Evolutionary conservation across 1,139 yeast species (phyloP), one percentile per base, ranked within the genome.

Genomic region (Zygosaccharomyces pseudobailii): DNA sequence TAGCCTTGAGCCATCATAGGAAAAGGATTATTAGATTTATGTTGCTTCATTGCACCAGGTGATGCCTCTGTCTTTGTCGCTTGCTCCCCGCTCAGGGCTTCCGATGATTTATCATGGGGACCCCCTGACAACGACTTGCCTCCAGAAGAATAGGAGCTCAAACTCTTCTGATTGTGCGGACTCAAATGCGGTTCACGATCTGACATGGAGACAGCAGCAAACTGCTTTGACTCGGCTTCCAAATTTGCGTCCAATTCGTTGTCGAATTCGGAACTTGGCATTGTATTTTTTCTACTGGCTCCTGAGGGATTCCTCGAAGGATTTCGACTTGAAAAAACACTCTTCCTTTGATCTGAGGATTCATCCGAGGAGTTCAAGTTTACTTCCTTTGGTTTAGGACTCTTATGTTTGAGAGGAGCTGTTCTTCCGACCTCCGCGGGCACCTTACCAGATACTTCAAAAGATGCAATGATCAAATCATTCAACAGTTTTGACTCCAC

Each of bases 21-120:
- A 38, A 65, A 65, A 23, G 68, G 68, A 49, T 65, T 65, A 35
- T 57, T 63, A 3, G 66, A 57, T 50, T 63, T 65, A 50, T 63
- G 62, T 40, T 61, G 64, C 43, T 55, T 61, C 6, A 42, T 44
- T 17, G 46, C 30, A 27, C 57, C 8, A 55, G 61, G 40, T 42
- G 57, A 38, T 33, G 17, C 40, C 13, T 53, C 57, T 5, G 53
- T 34, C 33, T 61, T 57, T 6, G 59, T 53, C 39, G 55, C 55
- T 6, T 51, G 57, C 22, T 62, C 58, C 5, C 49, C 51, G 22
- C 56, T 31, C 19, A 54, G 53, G 5, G 50, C 46, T 10, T 51
- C 56, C 3, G 42, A 49, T 6, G 43, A 55, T 24, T 42, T 46
- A 1, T 45, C 50, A 7, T 46, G 52, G 3, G 41, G 49, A 31